Evolutionary conservation across 805 yeast species (phyloP).

Genomic region (Teunomyces pallodes): DNA sequence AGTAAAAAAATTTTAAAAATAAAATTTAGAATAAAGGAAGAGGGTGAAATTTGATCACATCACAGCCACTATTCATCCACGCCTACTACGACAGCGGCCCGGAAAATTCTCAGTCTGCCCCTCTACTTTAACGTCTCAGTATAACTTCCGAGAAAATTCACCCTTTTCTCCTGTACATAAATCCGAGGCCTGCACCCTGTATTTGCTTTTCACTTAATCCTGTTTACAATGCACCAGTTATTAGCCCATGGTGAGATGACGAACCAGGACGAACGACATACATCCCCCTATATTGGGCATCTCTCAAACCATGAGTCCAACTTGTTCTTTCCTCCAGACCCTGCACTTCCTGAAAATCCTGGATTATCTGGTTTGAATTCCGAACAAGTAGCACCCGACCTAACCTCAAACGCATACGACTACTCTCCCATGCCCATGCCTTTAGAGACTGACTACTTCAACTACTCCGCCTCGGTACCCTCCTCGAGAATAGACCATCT

Average conservation of each 20-base stretch:
- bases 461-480: slow-evolving; percentile 8
- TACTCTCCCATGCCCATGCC: background rate
- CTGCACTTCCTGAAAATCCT: background rate
- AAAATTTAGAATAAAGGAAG: too few relatives aligned
- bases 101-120: background rate
- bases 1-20: too few relatives aligned
- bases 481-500: slow-evolving; percentile 8
- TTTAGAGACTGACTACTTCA: slow-evolving; percentile 8
- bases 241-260: slow-evolving; percentile 3
- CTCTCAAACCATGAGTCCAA: background rate
- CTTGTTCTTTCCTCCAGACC: background rate
- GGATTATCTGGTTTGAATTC: background rate
- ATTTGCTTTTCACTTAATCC: background rate
- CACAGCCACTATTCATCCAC: too few relatives aligned
- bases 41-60: too few relatives aligned
- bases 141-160: background rate
- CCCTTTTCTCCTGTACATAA: background rate
- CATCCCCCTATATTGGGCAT: background rate
- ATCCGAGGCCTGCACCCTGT: background rate
- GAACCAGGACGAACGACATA: slow-evolving; percentile 1
- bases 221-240: background rate
- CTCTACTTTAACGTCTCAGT: background rate
- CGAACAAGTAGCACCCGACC: background rate
- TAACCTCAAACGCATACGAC: background rate
- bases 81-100: background rate